Evolutionary conservation across 2,329 filamentous ascomycete genomes (phyloP), one percentile per base, ranked within the genome.

Genomic region (Nemania sp.): DNA sequence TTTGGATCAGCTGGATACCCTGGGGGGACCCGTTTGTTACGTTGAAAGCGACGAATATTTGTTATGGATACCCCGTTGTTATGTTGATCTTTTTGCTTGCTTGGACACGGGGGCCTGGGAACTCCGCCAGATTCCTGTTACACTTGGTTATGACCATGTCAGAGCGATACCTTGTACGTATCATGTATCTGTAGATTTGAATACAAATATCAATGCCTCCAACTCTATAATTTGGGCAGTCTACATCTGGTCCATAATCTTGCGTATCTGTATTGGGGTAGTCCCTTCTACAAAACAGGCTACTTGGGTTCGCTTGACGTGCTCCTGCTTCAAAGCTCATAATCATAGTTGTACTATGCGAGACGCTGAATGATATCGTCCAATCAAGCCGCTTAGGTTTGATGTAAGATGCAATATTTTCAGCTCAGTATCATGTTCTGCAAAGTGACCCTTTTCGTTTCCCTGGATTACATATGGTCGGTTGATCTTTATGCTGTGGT

Each of bases 1-100:
- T 43, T 45, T 42, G 47, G 43, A 54, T 57, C 52, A 59, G 54
- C 48, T 50, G 62, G 58, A 62, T 59, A 57, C 52, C 59, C 59
- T 42, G 39, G 52, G 57, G 49, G 29, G 34, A 32, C 32, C 46
- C 2, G 10, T 50, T 32, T 49, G 20, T 51, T 46, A 35, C 42
- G 2, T 45, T 43, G 7, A 13, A 51, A 53, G 40, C 45, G 55
- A 64, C 29, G 54, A 62, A 21, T 54, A 2, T 60, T 59, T 55
- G 34, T 35, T 55, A 55, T 43, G 52, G 55, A 64, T 64, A 62
- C 62, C 62, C 62, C 43, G 11, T 59, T 48, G 11, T 59, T 54
- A 51, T 39, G 54, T 57, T 64, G 48, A 56, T 61, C 54, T 59
- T 59, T 61, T 43, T 48, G 56, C 51, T 43, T 54, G 46, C n/a